phyloP scores from a whole-genome alignment of 306 rosid genomes.

The Pachyrhizus erosus region DNA sequence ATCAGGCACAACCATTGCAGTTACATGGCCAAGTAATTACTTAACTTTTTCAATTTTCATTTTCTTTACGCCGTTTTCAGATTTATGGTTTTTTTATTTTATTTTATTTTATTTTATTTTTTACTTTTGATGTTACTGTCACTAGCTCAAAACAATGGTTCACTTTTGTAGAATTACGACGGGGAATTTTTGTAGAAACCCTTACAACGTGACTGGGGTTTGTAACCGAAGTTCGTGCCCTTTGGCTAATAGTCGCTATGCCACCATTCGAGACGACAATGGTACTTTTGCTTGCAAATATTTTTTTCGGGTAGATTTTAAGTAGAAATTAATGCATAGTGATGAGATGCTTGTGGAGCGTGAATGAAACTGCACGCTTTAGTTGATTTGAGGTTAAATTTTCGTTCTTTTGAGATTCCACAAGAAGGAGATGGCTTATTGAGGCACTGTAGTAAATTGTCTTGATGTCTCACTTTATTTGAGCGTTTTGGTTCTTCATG shows the following conservation, averaged over 20 bases:
- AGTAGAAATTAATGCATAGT: neutral
- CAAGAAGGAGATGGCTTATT: too few species aligned
- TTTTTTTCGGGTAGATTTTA: neutral
- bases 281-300: slow-evolving; percentile 53
- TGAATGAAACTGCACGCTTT: neutral
- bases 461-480: too few species aligned
- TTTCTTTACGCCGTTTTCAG: neutral
- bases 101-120: neutral
- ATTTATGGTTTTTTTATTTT: neutral
- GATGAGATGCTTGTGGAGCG: slow-evolving; percentile 21
- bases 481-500: neutral
- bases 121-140: neutral
- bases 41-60: neutral
- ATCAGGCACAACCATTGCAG: slow-evolving; percentile 61
- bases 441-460: too few species aligned
- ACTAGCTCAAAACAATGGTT: neutral
- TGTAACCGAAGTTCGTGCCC: slow-evolving; percentile 97
- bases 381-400: neutral
- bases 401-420: too few species aligned
- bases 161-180: slow-evolving; percentile 60
- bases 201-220: slow-evolving; percentile 84
- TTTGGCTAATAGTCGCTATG: slow-evolving; percentile 92
- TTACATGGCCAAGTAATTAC: slow-evolving; percentile 51
- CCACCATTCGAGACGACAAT: slow-evolving; percentile 87
- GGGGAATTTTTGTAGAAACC: slow-evolving; percentile 86